Evolutionary conservation across 768 basidiomycete genomes (phyloP).

Genomic region (Suillus discolor): DNA sequence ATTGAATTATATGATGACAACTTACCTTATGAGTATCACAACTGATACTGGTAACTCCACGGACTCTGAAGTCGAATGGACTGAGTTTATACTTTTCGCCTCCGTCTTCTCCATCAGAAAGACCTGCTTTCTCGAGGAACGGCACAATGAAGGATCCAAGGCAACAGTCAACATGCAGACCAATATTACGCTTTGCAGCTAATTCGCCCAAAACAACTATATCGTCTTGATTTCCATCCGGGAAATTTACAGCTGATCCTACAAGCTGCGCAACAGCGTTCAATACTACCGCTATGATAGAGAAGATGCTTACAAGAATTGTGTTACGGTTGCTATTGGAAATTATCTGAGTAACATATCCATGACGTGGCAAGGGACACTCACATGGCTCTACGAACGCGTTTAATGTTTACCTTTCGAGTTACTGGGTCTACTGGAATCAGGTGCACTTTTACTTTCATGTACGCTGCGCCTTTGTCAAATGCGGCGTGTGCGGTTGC

Average conservation of each 20-base stretch:
- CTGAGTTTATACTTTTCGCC: slow-evolving; percentile 49
- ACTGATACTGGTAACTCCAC: slow-evolving; percentile 91
- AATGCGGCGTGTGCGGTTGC: slow-evolving; percentile 92
- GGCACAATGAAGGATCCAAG: slow-evolving; percentile 93
- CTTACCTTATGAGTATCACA: slow-evolving; percentile 94
- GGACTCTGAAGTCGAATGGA: slow-evolving; percentile 89
- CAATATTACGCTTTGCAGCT: slow-evolving; percentile 74
- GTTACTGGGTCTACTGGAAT: slow-evolving; percentile 81
- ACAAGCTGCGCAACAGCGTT: slow-evolving; percentile 55
- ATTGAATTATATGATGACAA: neutral
- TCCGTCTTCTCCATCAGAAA: slow-evolving; percentile 59
- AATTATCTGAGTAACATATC: slow-evolving; percentile 1
- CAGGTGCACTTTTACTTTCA: slow-evolving; percentile 86
- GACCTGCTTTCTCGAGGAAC: slow-evolving; percentile 81
- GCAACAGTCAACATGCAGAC: slow-evolving; percentile 94
- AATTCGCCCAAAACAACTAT: slow-evolving; percentile 78
- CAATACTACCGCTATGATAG: neutral
- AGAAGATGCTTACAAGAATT: slow-evolving; percentile 63
- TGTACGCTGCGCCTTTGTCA: slow-evolving; percentile 88
- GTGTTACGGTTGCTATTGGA: slow-evolving; percentile 78
- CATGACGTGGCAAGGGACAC: slow-evolving; percentile 29
- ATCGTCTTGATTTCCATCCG: slow-evolving; percentile 85
- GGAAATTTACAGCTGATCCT: slow-evolving; percentile 85
- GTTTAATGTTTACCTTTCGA: slow-evolving; percentile 75
- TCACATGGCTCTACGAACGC: slow-evolving; percentile 85